Base-by-base conservation (phyloP, 805 yeast species). In the Spathaspora passalidarum region DNA sequence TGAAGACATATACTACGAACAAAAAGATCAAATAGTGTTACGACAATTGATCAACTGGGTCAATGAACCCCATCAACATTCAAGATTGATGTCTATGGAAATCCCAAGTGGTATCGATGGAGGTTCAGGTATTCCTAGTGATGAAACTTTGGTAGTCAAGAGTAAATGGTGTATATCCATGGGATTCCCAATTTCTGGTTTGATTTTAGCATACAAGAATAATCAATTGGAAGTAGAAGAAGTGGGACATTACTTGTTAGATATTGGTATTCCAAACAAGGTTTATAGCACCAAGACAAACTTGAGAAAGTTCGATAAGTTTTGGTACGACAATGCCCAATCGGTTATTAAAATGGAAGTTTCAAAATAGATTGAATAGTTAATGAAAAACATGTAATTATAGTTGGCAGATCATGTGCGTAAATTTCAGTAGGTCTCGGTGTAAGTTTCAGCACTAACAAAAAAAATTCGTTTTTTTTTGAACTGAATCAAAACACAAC, bases 61-160 rank as follows among this genome's bases (percentile, higher is more conserved):
- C 47, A 86, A 87, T 53, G 61, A 60, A 25, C 68, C 72, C 6
- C 59, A 61, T 11, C 69, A 65, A 43, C 60, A 59, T 43, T 63
- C 75, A 5, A 73, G 76, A 32, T 67, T 77, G 8, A 56, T 87
- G 66, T 86, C 96, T 0, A 59, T 90, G 21, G 96, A 89, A 57
- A 78, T 87, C 21, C 91, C 96, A 4, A 78, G 90, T 1, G 96
- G 96, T 4, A 69, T 85, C 35, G 96, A 88, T 57, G 84, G 90
- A 6, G 88, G 94, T 4, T 80, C 95, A 0, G 40, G 40, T 23
- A 69, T 65, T 20, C 59, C 60, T 7, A 59, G 53, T 52, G 68
- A 59, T 40, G 53, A 57, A 6, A 51, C 61, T 21, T 52, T 68
- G 60, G 66, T 5, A n/a, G 43, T 51, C 17, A 63, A 69, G 10